phyloP scores from a whole-genome alignment of 176 grass and related monocot species.

The Puya raimondii region DNA sequence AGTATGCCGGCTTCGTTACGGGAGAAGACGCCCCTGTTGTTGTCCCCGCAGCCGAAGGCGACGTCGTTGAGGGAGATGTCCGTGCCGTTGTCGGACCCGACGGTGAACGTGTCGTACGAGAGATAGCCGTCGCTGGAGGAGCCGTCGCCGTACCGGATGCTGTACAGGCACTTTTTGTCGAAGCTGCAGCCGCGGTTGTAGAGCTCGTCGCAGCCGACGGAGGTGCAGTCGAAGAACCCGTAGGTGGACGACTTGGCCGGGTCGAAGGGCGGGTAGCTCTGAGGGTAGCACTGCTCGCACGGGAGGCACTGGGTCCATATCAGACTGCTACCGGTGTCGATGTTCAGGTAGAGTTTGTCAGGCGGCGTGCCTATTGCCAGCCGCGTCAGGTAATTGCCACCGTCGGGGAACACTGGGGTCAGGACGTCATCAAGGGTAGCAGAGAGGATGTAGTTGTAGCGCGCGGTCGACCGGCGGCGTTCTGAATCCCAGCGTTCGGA shows the following conservation, averaged over 20 bases:
- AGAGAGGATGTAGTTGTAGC: slow-evolving; percentile 4
- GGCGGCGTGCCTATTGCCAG: slow-evolving; percentile 21
- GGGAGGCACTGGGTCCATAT: slow-evolving; percentile 17
- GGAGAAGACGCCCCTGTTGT: neutral
- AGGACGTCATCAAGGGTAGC: neutral
- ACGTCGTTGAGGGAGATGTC: neutral
- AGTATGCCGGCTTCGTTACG: neutral
- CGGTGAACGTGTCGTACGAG: neutral
- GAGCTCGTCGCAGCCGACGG: neutral
- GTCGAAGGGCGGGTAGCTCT: neutral
- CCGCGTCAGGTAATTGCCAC: slow-evolving; percentile 11
- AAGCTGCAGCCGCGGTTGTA: no score
- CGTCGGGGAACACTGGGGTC: neutral
- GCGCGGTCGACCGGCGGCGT: neutral
- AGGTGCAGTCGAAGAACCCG: neutral
- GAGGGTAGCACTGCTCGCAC: neutral
- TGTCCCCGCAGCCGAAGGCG: neutral
- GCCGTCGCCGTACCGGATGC: neutral
- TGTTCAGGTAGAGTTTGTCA: neutral
- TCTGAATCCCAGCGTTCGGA: neutral
- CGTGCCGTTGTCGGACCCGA: neutral
- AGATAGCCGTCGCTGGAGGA: neutral
- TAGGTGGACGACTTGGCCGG: slow-evolving; percentile 2
- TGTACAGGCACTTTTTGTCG: neutral
- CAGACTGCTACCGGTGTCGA: slow-evolving; percentile 45